Conservation (phyloP, 2,329 filamentous ascomycete species). For the Fusarium tuaranense region DNA sequence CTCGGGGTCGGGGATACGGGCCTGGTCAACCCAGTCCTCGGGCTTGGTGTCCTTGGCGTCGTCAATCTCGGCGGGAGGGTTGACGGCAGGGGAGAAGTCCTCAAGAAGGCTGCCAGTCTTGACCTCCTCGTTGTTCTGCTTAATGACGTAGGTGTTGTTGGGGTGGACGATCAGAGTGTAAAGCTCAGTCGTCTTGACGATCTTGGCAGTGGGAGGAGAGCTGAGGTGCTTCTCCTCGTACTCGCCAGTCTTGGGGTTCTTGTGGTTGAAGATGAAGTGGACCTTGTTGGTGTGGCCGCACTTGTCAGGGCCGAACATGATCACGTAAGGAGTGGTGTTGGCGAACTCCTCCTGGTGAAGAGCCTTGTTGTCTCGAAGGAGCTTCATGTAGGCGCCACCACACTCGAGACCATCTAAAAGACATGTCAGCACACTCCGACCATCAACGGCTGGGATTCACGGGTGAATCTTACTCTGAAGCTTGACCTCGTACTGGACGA, state of each 20-base stretch:
- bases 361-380: conserved; percentile 96
- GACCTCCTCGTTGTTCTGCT: conserved; percentile 88
- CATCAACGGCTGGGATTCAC: background rate
- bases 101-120: conserved; percentile 93
- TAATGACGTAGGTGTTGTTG: conserved; percentile 94
- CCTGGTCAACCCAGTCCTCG: conserved; percentile 93
- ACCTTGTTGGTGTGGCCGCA: conserved; percentile 99
- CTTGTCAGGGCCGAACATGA: conserved; percentile 99
- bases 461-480: conserved; percentile 80
- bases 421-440: conserved; percentile 46
- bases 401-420: conserved; percentile 88
- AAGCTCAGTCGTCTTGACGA: conserved; percentile 91
- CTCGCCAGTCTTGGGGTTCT: conserved; percentile 99
- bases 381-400: conserved; percentile 99
- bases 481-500: conserved; percentile 99
- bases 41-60: conserved; percentile 95
- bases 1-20: conserved; percentile 90
- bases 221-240: conserved; percentile 99
- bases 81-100: conserved; percentile 93
- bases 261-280: conserved; percentile 99
- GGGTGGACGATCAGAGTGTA: conserved; percentile 98
- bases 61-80: conserved; percentile 94
- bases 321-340: conserved; percentile 96
- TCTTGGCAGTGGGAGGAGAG: conserved; percentile 84
- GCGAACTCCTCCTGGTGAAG: conserved; percentile 98